phyloP scores from a whole-genome alignment of 345 rosid genomes.

The Eucalyptus regnans region DNA sequence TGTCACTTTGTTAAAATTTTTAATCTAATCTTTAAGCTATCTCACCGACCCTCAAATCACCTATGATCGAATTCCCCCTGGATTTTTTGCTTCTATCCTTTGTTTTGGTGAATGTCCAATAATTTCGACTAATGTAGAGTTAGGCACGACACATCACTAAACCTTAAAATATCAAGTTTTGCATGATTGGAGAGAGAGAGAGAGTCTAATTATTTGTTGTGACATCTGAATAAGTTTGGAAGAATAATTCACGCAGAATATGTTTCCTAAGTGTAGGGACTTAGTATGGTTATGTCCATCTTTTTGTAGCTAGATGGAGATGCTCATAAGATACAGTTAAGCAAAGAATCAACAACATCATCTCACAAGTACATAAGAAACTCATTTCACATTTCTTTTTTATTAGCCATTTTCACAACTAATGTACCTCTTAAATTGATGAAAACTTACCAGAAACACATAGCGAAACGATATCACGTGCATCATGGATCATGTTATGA shows the following conservation, averaged over 20 bases:
- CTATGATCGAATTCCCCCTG: neutral
- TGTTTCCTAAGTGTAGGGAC: neutral
- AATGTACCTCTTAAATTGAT: neutral
- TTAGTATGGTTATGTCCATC: neutral
- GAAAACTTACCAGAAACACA: neutral
- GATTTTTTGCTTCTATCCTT: neutral
- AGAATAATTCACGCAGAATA: neutral
- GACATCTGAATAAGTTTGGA: neutral
- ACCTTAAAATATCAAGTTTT: neutral
- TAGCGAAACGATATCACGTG: neutral
- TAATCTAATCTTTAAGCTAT: neutral
- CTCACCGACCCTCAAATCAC: neutral
- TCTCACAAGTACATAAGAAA: neutral
- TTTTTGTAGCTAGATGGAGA: neutral
- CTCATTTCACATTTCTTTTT: neutral
- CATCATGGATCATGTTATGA: neutral
- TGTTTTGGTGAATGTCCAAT: neutral
- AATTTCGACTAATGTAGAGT: neutral
- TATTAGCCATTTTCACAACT: neutral
- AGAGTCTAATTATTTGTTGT: neutral
- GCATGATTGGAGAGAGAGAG: neutral
- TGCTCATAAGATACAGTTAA: neutral
- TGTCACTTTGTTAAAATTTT: neutral
- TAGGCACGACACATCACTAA: neutral
- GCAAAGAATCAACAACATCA: neutral